Evolutionary conservation across 129 eudicot genomes (phyloP).

Genomic region (Arctium lappa): DNA sequence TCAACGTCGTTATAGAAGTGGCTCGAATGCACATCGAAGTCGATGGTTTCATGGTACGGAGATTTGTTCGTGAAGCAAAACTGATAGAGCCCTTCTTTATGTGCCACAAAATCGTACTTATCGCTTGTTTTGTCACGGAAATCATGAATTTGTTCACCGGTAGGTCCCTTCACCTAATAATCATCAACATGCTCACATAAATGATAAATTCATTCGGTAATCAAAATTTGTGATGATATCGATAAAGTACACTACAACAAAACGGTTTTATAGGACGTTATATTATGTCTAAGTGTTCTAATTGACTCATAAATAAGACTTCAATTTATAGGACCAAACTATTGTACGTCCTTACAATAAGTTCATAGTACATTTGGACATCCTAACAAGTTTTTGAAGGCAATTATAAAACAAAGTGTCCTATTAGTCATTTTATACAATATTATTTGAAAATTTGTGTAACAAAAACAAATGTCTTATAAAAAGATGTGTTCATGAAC

Average conservation of each 20-base stretch:
- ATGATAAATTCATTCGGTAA: neutral
- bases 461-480: neutral
- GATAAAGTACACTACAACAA: neutral
- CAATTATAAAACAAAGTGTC: neutral
- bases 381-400: neutral
- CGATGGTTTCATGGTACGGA: slow-evolving; percentile 83
- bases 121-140: slow-evolving; percentile 72
- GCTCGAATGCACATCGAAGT: slow-evolving; percentile 75
- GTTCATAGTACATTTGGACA: neutral
- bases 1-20: slow-evolving; percentile 56
- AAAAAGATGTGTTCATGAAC: neutral
- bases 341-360: neutral
- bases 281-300: neutral
- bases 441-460: neutral
- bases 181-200: slow-evolving; percentile 2
- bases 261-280: neutral
- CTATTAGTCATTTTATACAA: no score
- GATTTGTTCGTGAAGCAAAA: slow-evolving; percentile 88
- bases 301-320: neutral
- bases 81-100: slow-evolving; percentile 66
- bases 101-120: slow-evolving; percentile 67
- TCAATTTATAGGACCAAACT: neutral
- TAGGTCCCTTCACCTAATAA: slow-evolving; percentile 79
- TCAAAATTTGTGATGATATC: neutral
- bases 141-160: slow-evolving; percentile 80